Conservation (phyloP, 1,284 basidiomycete genomes). For the Lentinula novae-zelandiae region DNA sequence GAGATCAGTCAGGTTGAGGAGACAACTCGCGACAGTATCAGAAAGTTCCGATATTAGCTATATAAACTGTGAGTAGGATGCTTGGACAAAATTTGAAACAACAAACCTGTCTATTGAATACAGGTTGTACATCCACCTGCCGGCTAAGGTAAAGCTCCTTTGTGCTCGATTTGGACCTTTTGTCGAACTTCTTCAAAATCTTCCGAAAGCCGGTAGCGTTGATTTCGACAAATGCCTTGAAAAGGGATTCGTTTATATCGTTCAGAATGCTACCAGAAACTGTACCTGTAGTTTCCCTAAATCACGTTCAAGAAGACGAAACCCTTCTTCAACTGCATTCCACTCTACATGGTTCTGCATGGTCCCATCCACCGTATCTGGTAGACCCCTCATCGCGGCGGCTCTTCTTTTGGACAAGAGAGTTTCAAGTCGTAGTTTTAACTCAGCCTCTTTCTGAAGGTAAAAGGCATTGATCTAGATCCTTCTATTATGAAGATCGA, state of each 20-base stretch:
- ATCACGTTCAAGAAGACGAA: conserved; percentile 92
- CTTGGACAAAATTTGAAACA: conserved; percentile 6
- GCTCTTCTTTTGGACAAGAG: conserved; percentile 91
- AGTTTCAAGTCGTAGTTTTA: conserved; percentile 89
- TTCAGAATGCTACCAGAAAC: conserved; percentile 13
- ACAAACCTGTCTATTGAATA: conserved; percentile 90
- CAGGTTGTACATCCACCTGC: conserved; percentile 98
- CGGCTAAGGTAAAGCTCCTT: conserved; percentile 96
- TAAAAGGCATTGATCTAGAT: conserved; percentile 97
- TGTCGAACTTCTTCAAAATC: conserved; percentile 99
- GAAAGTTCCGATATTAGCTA: conserved; percentile 94
- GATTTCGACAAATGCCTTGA: conserved; percentile 94
- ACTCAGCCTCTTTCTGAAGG: conserved; percentile 95
- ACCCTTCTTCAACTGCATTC: conserved; percentile 94
- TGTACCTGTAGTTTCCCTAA: conserved; percentile 91
- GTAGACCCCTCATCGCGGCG: conserved; percentile 68
- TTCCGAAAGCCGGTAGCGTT: conserved; percentile 98
- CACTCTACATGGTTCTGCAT: conserved; percentile 80
- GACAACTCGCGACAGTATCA: conserved; percentile 91
- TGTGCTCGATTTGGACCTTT: conserved; percentile 89
- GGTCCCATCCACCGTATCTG: conserved; percentile 55
- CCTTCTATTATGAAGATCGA: not conserved
- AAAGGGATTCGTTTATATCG: conserved; percentile 20
- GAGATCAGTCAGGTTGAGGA: conserved; percentile 88
- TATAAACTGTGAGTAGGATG: conserved; percentile 9